Evolutionary conservation across 1,284 basidiomycete species (phyloP).

Genomic region (Fistulina hepatica): DNA sequence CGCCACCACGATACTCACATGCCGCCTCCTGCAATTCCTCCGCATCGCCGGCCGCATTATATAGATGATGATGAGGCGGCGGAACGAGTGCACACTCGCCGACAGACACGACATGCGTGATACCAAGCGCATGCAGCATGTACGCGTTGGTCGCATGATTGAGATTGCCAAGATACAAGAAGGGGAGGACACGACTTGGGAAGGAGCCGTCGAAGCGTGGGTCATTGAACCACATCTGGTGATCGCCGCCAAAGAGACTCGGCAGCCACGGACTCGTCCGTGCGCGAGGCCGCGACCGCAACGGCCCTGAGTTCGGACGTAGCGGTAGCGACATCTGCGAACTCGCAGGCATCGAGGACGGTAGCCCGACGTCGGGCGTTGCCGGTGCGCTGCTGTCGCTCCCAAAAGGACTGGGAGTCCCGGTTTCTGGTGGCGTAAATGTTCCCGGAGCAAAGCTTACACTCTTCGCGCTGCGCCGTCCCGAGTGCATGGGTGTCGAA

Average conservation of each 20-base stretch:
- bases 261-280: conserved; percentile 58
- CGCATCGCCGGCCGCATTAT: conserved; percentile 12
- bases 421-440: background rate
- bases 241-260: conserved; percentile 47
- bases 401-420: background rate
- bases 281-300: conserved; percentile 43
- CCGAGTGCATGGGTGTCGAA: too few relatives aligned
- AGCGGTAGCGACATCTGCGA: conserved; percentile 13
- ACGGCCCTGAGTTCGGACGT: conserved; percentile 3
- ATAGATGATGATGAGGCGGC: conserved; percentile 28
- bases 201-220: conserved; percentile 90
- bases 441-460: conserved; percentile 12
- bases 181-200: conserved; percentile 87
- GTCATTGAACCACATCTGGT: conserved; percentile 88
- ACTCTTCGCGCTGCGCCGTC: conserved; percentile 6
- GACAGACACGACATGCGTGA: conserved; percentile 95
- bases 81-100: conserved; percentile 86
- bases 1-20: conserved; percentile 30
- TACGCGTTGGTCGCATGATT: conserved; percentile 91
- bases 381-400: background rate
- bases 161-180: conserved; percentile 91
- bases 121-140: conserved; percentile 93
- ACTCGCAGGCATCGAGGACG: conserved; percentile 19
- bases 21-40: conserved; percentile 17
- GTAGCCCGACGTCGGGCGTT: too few relatives aligned